Evolutionary conservation across 345 rosid genomes (phyloP), one percentile per base, ranked within the genome.

Genomic region (Corchorus capsularis): DNA sequence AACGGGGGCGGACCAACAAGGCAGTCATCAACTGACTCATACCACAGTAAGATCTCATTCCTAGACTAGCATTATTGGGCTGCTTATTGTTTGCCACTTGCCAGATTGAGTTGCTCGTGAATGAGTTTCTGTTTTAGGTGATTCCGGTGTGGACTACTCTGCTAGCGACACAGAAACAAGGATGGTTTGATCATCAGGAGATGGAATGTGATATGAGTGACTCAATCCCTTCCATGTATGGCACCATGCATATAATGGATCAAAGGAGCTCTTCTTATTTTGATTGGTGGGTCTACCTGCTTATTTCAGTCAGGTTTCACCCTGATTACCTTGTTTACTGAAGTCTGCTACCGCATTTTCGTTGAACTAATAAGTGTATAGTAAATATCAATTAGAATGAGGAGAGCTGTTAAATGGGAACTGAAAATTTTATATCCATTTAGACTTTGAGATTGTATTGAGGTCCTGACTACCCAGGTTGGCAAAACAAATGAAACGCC

Each of bases 71-170:
- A 55, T 39, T 34, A 4, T 13, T 14, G 12, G 37, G 15, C 27
- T 10, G 11, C 20, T 34, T 77, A 19, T 67, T 0, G 2, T 19
- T 63, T 27, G n/a, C 47, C 27, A 27, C 27, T 27, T 27, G 27
- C 27, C 19, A 11, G 55, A 62, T 61, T 46, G 62, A 63, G 17
- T 67, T 39, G 43, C 54, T 75, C 49, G 76, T 64, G 12, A 11
- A 22, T 69, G 72, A 57, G 63, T 54, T 65, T 54, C 53, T 47
- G 11, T 55, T 75, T 56, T 75, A 92, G 98, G 98, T 85, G 94
- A 94, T 78, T 83, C 91, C 49, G 82, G 76, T 46, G 79, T 86
- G 79, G 92, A 86, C 77, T 89, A 86, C 82, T 74, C 87, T 57
- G 35, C 75, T 52, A 79, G 74, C 13, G 76, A 82, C 13, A 61